These are phyloP conservation scores for Solanum piurae DNA, from an alignment of 257 asterid species.

Conservation along the genomic window DNA sequence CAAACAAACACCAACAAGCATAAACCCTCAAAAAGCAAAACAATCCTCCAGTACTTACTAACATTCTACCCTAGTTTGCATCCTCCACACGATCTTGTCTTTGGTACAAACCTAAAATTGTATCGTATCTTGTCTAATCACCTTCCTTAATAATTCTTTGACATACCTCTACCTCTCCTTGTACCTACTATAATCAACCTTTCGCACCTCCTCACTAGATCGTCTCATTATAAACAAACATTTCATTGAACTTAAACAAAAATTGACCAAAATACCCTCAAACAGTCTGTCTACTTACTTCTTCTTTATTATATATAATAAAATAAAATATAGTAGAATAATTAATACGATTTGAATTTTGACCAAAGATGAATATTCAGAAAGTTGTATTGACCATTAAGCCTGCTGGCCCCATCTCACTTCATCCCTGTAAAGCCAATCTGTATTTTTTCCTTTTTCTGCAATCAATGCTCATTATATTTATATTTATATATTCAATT, in stretches of 20 bases:
- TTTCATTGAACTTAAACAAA: background rate
- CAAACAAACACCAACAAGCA: background rate
- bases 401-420: background rate
- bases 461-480: background rate
- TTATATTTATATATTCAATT: background rate
- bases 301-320: background rate
- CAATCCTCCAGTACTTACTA: accelerated
- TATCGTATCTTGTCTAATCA: accelerated
- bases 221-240: background rate
- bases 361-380: background rate
- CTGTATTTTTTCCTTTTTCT: background rate
- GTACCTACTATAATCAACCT: background rate
- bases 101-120: background rate
- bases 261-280: background rate
- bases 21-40: background rate
- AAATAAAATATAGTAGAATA: background rate
- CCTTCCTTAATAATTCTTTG: accelerated
- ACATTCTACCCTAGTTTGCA: background rate
- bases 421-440: background rate
- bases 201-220: background rate
- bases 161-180: too few species aligned
- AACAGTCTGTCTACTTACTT: background rate
- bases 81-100: background rate
- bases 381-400: background rate
- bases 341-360: background rate